Base-by-base conservation (phyloP, 129 eudicot species). In the Escallonia herrerae region DNA sequence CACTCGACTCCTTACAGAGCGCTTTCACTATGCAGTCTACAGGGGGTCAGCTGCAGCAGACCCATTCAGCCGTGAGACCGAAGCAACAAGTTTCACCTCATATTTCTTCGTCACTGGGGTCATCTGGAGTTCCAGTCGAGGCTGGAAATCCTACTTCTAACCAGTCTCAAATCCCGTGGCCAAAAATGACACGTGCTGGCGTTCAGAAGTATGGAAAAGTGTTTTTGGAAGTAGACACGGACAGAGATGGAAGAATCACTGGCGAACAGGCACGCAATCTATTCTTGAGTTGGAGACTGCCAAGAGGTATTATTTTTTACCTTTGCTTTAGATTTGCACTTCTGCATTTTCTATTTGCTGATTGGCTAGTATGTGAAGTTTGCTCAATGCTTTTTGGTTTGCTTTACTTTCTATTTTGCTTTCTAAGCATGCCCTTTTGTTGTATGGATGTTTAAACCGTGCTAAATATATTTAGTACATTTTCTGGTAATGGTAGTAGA, bases 271-370 rank as follows among this genome's bases (percentile, higher is more conserved):
- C 98, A 8, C 89, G 91, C 12, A 81, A 78, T 74, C 74, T 93
- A 44, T 93, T 93, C 73, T 74, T 88, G 76, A 93, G 96, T 74
- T 93, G 98, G 98, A 93, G 89, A 76, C 80, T 93, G 56, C 98
- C 98, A 64, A 81, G 91, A 83, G 98, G 98, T 88, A 81, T 15
- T 7, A 4, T 40, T 33, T 12, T 33, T 39, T 5, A 7, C 42
- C 52, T 40, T 51, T 47, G 4, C 46, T 51, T 65, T 22, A 6
- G 22, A 49, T 48, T 22, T 39, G 7, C 3, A 12, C 15, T 22
- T 43, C 0, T 9, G 72, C 52, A 11, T 15, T 37, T 39, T 40
- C 41, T 51, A 15, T 60, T 39, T 68, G 41, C 57, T 52, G 37
- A 56, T 15, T 55, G 9, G 51, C 37, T 41, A 15, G 6, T 43